Evolutionary conservation across 2,329 filamentous ascomycete genomes (phyloP), one percentile per base, ranked within the genome.

Genomic region (Cercospora sesami): DNA sequence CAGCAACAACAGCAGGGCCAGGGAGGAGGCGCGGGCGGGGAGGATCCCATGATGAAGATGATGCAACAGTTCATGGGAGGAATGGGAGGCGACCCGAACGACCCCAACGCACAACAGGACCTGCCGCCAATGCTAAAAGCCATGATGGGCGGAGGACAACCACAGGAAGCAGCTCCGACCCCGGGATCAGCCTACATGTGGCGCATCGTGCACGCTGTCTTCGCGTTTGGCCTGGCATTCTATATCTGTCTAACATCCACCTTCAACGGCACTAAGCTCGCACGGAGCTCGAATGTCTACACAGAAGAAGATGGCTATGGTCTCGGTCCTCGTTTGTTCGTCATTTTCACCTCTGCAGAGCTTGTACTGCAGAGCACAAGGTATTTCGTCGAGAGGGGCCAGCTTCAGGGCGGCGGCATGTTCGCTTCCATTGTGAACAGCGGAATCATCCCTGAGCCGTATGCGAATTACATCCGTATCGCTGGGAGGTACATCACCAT

Each of bases 301-400:
- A 84, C 87, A 64, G 76, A 75, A 57, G 73, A 79, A 7, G 75
- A 74, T 1, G 79, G 82, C 31, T 77, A 79, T 16, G 79, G 80
- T 59, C 75, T 78, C 39, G 81, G 83, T 48, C 82, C 82, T 57
- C 83, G 85, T 69, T 90, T 93, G 79, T 93, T 94, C 79, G 92
- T 89, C 82, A 85, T 91, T n/a, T 95, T 94, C 77, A 89, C 91
- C 5, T 92, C 91, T 0, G 89, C 87, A 33, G 91, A 95, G 81
- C 84, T 92, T 10, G 77, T 92, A 63, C 82, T 94, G 70, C 87
- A 94, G 71, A 90, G 88, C 1, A 89, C 86, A 31, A 84, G 91
- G 26, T 91, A 90, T 77, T 88, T 93, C 73, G 76, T 92, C 62
- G 90, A 93, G 73, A 87, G 86, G 73, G 85, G 85, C 30, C 80